A percentile compares a stretch with the other conserved stretches of the same genome.
phyloP scores from a whole-genome alignment of 139 green algal genomes.

The Asterochloris sp. region DNA sequence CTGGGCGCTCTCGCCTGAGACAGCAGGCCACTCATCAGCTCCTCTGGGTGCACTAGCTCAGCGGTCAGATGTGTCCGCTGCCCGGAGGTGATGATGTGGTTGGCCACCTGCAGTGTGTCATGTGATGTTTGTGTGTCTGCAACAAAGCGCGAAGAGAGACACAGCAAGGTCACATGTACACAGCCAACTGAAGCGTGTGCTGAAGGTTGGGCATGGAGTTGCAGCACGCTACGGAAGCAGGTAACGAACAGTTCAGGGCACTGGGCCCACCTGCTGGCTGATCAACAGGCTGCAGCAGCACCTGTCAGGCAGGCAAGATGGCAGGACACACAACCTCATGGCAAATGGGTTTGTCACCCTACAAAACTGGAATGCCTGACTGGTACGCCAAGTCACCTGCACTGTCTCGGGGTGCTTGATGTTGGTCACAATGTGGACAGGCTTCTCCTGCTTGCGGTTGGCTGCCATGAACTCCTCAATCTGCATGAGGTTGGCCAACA shows the following conservation, averaged over 20 bases:
- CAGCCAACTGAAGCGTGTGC: too few relatives aligned
- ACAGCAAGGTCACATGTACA: too few relatives aligned
- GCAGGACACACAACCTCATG: too few relatives aligned
- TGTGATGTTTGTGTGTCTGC: neutral
- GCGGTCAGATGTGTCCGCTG: conserved; percentile 14
- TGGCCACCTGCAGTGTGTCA: conserved; percentile 31
- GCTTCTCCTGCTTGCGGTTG: neutral
- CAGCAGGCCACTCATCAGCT: conserved; percentile 29
- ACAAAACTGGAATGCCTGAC: too few relatives aligned
- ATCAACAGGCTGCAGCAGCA: too few relatives aligned
- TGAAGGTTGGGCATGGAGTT: too few relatives aligned
- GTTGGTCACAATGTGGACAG: conserved; percentile 26
- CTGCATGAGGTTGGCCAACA: conserved; percentile 34
- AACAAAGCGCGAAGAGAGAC: too few relatives aligned
- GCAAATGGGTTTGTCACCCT: too few relatives aligned
- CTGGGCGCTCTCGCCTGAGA: conserved; percentile 23
- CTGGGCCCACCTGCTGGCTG: too few relatives aligned
- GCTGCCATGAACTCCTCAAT: conserved; percentile 22
- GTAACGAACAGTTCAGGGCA: too few relatives aligned
- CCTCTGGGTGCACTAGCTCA: conserved; percentile 37
- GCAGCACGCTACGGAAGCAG: too few relatives aligned
- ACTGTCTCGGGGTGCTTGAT: conserved; percentile 10
- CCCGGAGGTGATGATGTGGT: conserved; percentile 24
- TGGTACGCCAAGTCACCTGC: neutral
- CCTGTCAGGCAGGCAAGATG: too few relatives aligned